phyloP scores from a whole-genome alignment of 257 asterid species.

The Anisodus acutangulus region DNA sequence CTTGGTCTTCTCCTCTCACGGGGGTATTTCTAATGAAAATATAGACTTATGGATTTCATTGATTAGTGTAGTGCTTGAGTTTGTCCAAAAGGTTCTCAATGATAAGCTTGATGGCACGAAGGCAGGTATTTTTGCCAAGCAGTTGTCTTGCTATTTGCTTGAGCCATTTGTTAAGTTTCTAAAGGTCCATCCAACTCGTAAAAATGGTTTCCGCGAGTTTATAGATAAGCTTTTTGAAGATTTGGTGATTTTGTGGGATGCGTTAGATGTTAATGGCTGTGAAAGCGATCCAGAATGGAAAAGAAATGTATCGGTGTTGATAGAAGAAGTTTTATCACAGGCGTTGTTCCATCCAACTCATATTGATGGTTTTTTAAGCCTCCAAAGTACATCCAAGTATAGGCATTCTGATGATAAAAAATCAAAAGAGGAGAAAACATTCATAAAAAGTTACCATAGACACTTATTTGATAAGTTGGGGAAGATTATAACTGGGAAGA shows the following conservation, averaged over 20 bases:
- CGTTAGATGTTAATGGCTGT: constrained; percentile 45
- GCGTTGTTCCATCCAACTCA: constrained; percentile 86
- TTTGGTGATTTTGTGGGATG: constrained; percentile 59
- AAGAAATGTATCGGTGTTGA: constrained; percentile 49
- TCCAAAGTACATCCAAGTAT: constrained; percentile 61
- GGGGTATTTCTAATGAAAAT: constrained; percentile 75
- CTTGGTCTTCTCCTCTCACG: constrained; percentile 67
- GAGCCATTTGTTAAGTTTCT: constrained; percentile 80
- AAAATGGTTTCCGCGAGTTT: constrained; percentile 68
- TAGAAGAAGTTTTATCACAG: constrained; percentile 76
- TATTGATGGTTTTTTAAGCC: constrained; percentile 73
- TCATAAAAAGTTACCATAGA: constrained; percentile 82
- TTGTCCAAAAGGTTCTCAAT: constrained; percentile 47
- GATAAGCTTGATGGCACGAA: constrained; percentile 53
- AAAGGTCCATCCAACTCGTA: constrained; percentile 75
- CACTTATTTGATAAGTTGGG: constrained; percentile 82
- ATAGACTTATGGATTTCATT: constrained; percentile 70
- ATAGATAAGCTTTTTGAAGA: constrained; percentile 82
- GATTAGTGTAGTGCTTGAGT: constrained; percentile 53
- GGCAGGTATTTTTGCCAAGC: constrained; percentile 50
- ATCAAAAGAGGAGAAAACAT: constrained; percentile 50
- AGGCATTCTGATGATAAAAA: constrained; percentile 51
- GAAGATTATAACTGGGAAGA: constrained; percentile 62
- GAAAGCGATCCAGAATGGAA: constrained; percentile 46
- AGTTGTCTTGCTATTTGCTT: constrained; percentile 59